A percentile compares a stretch with the other conserved stretches of the same genome.
phyloP scores from a whole-genome alignment of 805 yeast species.

The Starmera quercuum region DNA sequence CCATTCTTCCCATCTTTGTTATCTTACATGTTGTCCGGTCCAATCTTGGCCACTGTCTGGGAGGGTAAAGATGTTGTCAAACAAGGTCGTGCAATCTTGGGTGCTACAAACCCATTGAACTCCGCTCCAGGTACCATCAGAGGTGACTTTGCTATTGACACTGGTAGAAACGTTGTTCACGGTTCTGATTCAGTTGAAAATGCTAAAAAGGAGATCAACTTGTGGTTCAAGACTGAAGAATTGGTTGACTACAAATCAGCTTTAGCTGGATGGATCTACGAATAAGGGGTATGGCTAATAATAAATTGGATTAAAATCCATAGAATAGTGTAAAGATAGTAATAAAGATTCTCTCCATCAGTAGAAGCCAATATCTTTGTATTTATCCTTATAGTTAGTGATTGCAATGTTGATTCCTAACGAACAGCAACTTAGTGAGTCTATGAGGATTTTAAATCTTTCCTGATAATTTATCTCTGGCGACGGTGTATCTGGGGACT shows the following conservation, averaged over 20 bases:
- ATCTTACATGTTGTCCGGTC: conserved; percentile 97
- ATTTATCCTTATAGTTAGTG: background rate
- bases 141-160: conserved; percentile 97
- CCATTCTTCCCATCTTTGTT: conserved; percentile 97
- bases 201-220: conserved; percentile 90
- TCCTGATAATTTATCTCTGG: no score
- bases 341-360: no score
- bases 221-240: conserved; percentile 99
- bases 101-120: conserved; percentile 97
- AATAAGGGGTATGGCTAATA: conserved; percentile 48
- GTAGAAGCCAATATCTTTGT: background rate
- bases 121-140: conserved; percentile 99
- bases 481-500: no score
- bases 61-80: conserved; percentile 99
- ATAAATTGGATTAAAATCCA: background rate
- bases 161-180: conserved; percentile 99
- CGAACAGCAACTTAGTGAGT: background rate
- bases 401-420: background rate
- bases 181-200: conserved; percentile 99
- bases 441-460: background rate
- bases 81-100: conserved; percentile 95
- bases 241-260: conserved; percentile 86
- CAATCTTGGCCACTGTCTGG: conserved; percentile 99
- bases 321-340: background rate
- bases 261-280: conserved; percentile 87